Base-by-base conservation (phyloP, 495 filamentous ascomycete genomes). In the Trichocladium uniseriatum region DNA sequence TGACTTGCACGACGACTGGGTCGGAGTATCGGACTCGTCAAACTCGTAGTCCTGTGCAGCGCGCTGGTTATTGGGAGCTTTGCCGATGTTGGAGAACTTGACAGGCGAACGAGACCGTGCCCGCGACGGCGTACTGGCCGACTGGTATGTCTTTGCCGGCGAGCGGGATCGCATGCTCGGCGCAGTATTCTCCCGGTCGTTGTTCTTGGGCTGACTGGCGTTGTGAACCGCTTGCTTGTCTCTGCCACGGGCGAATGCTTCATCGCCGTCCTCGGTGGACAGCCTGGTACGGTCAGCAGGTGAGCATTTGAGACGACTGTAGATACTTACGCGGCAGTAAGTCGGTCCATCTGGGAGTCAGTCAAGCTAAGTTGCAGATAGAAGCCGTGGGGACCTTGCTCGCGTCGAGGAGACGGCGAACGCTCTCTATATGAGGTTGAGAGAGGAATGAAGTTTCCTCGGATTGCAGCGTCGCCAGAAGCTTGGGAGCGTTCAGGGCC, bases 381-480 rank as follows among this genome's bases (percentile, higher is more conserved):
- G 8, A 60, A 40, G 8, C 43, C 10, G 1, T 40, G 47, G 38
- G 22, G 19, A 0, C 16, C 28, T 7, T 44, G 27, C n/a, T 44
- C 35, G n/a, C 27, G 44, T 0, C 15, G 21, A 6, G 55, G 49
- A 14, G 54, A 51, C 7, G 52, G 41, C 39, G 51, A 47, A 19
- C 48, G 51, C 13, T 40, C 32, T 16, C 45, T 35, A 24, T 52
- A 14, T 8, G 56, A 52, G 18, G 27, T 41, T n/a, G 49, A 51
- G 10, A 58, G 44, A 5, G 39, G 43, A 9, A 64, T 57, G 27
- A 64, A 61, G 15, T 64, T 61, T 9, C 61, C 61, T 20, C 51
- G 53, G 14, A 64, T 51, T 22, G 53, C 55, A 6, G 50, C 29
- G 11, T 57, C 51, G 3, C 45, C 37, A 0, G 49, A 13, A 36